phyloP scores from a whole-genome alignment of 2,329 filamentous ascomycete genomes.

The Diaporthe sp. region DNA sequence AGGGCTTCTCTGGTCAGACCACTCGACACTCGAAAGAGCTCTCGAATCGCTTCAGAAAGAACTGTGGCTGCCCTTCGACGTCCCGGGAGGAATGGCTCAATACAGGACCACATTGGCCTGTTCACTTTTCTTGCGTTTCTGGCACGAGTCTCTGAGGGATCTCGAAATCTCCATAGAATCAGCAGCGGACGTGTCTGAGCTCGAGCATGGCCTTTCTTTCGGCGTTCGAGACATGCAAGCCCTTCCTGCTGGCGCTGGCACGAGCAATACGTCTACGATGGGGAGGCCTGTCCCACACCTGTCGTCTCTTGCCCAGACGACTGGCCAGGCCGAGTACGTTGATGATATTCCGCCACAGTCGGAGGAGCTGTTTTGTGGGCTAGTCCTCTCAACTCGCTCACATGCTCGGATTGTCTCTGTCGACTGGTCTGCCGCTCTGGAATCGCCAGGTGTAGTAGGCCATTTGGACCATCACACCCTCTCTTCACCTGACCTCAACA shows the following conservation, averaged over 20 bases:
- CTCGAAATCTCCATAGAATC: neutral
- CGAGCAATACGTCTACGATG: constrained; percentile 76
- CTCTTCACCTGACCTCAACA: constrained; percentile 83
- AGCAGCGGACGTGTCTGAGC: neutral
- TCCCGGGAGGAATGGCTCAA: constrained; percentile 97
- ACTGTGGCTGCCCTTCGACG: constrained; percentile 89
- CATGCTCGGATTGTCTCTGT: constrained; percentile 14
- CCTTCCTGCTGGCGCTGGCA: constrained; percentile 61
- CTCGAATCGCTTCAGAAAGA: constrained; percentile 90
- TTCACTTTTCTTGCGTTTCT: constrained; percentile 97
- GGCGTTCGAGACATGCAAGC: neutral
- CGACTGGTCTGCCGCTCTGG: constrained; percentile 9
- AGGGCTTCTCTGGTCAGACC: constrained; percentile 84
- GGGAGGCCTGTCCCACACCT: constrained; percentile 88
- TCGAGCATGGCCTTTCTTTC: neutral
- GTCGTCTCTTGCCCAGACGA: constrained; percentile 92
- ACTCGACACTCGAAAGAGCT: constrained; percentile 85
- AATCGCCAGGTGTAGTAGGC: neutral
- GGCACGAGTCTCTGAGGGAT: constrained; percentile 52
- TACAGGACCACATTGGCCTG: constrained; percentile 92
- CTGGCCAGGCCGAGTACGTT: constrained; percentile 94
- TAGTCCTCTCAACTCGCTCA: constrained; percentile 20
- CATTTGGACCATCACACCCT: constrained; percentile 88
- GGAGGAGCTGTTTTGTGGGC: constrained; percentile 92
- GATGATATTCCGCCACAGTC: constrained; percentile 90